Conservation (phyloP, 352 stramenopile genomes). For the Pythium oligandrum region DNA sequence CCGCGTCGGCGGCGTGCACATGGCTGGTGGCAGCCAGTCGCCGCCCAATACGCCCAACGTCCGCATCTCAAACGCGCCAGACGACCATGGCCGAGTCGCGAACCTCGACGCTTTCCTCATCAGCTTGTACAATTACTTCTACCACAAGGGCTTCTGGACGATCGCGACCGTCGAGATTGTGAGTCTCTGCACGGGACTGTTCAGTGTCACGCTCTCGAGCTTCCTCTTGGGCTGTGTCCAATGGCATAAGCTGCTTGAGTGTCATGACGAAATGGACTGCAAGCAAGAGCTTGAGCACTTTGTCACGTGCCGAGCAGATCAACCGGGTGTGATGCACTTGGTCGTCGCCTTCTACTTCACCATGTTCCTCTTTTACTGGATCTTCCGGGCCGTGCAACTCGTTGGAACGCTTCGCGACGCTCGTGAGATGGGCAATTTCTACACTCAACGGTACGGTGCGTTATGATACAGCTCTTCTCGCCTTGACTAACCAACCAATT, state of each 20-base stretch:
- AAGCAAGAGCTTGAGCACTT: slow-evolving; percentile 65
- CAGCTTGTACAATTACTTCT: slow-evolving; percentile 94
- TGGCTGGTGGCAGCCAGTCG: neutral
- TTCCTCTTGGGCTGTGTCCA: slow-evolving; percentile 96
- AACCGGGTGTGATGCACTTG: slow-evolving; percentile 48
- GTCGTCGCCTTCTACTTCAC: slow-evolving; percentile 90
- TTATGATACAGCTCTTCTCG: neutral
- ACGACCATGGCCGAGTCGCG: slow-evolving; percentile 61
- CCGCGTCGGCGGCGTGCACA: slow-evolving; percentile 9
- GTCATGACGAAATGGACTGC: slow-evolving; percentile 77
- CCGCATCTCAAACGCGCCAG: slow-evolving; percentile 45
- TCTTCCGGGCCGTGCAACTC: slow-evolving; percentile 82
- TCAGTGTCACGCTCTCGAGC: slow-evolving; percentile 93
- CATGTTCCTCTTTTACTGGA: slow-evolving; percentile 93
- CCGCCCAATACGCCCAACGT: neutral
- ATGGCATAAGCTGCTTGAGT: slow-evolving; percentile 88
- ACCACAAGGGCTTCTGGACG: slow-evolving; percentile 89
- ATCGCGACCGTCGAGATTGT: slow-evolving; percentile 89
- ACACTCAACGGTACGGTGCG: slow-evolving; percentile 60
- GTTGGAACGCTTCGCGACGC: slow-evolving; percentile 83
- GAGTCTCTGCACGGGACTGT: slow-evolving; percentile 91
- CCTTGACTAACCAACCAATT: slow-evolving; percentile 3
- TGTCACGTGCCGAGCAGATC: slow-evolving; percentile 53
- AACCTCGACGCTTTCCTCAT: slow-evolving; percentile 92
- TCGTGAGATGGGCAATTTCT: slow-evolving; percentile 89